Base-by-base conservation (phyloP, 441 rosid species). In the Daphne laureola region DNA sequence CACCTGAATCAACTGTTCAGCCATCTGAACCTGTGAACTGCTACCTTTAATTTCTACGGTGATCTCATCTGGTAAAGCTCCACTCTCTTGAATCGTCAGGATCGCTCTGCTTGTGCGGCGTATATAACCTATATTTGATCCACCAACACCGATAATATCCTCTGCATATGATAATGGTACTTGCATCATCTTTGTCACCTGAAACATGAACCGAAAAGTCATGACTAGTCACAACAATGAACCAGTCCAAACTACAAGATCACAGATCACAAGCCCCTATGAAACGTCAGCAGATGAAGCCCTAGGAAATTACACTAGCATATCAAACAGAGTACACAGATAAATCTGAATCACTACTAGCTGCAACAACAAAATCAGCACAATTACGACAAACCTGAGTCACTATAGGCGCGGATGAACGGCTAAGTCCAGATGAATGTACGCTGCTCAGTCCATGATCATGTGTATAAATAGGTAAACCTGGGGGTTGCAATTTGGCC, bases 11-110 rank as follows among this genome's bases (percentile, higher is more conserved):
- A 81, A 67, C 63, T 67, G 83, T 56, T 71, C 81, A 43, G 87
- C 83, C 66, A 60, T 64, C 68, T 78, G 79, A 58, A 81, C 79
- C 55, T 81, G 78, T 18, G 83, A 21, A 18, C 70, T 43, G 53
- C 70, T 75, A n/a, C 87, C 87, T 62, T 81, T 75, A 14, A 81
- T 75, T 60, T 81, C 83, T 49, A 81, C 76, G 12, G 72, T 69
- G n/a, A 78, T 75, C 75, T 81, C 76, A 64, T 81, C 81, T 7
- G 80, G 76, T n/a, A 67, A 58, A 41, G 69, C 78, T 42, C 76
- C 67, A 64, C 71, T 73, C 73, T 73, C 81, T 60, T 76, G 74
- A 40, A 78, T 65, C 8, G 76, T 73, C 49, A 75, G 68, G 26
- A 73, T 59, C 42, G 83, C 83, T 52, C 81, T 73, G 49, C 83